Evolutionary conservation across 2,329 filamentous ascomycete species (phyloP), one percentile per base, ranked within the genome.

Genomic region (Dactylellina parvicollis): DNA sequence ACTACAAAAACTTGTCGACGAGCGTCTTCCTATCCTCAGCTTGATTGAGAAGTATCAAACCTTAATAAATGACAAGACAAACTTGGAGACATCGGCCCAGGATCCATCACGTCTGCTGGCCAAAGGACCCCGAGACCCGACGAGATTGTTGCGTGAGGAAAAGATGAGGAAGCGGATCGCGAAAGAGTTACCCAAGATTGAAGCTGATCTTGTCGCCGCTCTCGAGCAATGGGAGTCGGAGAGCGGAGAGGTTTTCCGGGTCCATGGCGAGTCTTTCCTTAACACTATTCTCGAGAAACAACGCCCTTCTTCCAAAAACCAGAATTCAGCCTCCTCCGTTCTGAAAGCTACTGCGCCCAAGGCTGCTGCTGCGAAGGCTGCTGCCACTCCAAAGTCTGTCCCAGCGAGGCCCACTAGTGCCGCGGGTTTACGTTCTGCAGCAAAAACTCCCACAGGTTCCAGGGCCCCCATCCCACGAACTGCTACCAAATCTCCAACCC

Each of bases 151-250:
- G 57, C 87, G 95, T 28, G 95, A 99, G 80, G 95, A 99, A 83
- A 99, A 98, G 86, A 96, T 96, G 92, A 89, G 95, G 72, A 99
- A 99, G 86, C 87, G 93, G 67, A 97, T 99, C 75, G 87, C 93
- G 24, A 99, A 98, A 81, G 95, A 99, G 79, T 84, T 99, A 28
- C 95, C 95, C 64, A 98, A 96, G 83, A 86, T 99, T 44, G 89
- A 94, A 67, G 86, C 86, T 0, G 92, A 98, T n/a, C 83, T 99
- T 69, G 87, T 87, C 76, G 94, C 89, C 80, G 85, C 86, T n/a
- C 85, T 99, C 26, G 91, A 94, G 79, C 83, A 85, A 47, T 99
- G 92, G 89, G 95, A 99, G 80, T 90, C 96, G 59, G 95, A 98
- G 79, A 97, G 94, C 80, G 94, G 92, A 2, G 88, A 92, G 9